These are phyloP conservation scores for Solanum piurae DNA, from an alignment of 257 asterid species.

Conservation along the genomic window DNA sequence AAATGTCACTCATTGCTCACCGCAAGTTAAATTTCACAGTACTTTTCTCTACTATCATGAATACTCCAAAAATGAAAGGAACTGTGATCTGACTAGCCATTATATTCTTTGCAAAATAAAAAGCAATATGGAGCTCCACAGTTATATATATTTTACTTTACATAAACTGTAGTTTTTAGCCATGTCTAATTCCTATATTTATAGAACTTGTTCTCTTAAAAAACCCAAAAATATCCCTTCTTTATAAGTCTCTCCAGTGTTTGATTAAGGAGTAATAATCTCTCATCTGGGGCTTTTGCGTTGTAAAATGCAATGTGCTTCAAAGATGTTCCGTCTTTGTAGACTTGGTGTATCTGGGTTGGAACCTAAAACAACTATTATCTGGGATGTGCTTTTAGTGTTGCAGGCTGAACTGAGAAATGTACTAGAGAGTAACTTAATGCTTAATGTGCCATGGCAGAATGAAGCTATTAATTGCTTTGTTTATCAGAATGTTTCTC, in stretches of 20 bases:
- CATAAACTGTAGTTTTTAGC: neutral
- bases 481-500: neutral
- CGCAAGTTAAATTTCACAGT: neutral
- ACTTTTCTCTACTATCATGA: neutral
- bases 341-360: neutral
- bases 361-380: neutral
- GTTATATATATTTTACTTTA: neutral
- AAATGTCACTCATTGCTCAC: neutral
- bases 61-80: neutral
- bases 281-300: neutral
- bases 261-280: neutral
- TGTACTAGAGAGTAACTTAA: neutral
- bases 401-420: neutral
- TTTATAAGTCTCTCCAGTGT: neutral
- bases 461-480: neutral
- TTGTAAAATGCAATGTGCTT: neutral
- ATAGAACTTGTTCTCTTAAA: neutral
- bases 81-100: neutral
- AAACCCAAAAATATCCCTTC: neutral
- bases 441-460: neutral
- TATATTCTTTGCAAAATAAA: neutral
- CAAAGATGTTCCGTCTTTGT: neutral
- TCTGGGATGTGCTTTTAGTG: neutral
- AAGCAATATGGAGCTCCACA: neutral
- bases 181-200: neutral